Evolutionary conservation across 2,329 filamentous ascomycete genomes (phyloP).

Genomic region (Aureobasidium leucospermi): DNA sequence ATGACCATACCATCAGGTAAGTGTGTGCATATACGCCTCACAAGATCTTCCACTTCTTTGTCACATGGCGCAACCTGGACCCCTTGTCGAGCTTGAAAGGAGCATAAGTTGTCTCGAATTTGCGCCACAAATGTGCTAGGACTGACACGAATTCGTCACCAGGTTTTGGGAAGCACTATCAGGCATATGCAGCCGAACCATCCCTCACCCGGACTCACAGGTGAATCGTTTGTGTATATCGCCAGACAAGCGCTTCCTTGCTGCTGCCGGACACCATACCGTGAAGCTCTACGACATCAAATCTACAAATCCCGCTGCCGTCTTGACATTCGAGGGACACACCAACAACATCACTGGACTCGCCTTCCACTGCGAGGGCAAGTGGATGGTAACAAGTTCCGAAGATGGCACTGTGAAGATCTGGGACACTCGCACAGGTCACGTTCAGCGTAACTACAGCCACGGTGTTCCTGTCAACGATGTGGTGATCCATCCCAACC

Average conservation of each 20-base stretch:
- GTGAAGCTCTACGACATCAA: slow-evolving; percentile 99
- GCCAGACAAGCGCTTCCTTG: slow-evolving; percentile 92
- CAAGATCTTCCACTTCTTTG: slow-evolving; percentile 3
- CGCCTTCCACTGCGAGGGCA: slow-evolving; percentile 96
- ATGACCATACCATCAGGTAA: slow-evolving; percentile 69
- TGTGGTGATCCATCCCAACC: slow-evolving; percentile 98
- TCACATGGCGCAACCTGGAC: slow-evolving; percentile 1
- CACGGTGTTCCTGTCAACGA: slow-evolving; percentile 89
- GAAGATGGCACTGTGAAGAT: slow-evolving; percentile 97
- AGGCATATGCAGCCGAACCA: slow-evolving; percentile 94
- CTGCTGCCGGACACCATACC: slow-evolving; percentile 70
- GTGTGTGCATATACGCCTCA: slow-evolving; percentile 17
- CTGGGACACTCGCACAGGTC: slow-evolving; percentile 83
- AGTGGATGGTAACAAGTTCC: slow-evolving; percentile 98
- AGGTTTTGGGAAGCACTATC: slow-evolving; percentile 98
- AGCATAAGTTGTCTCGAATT: not conserved
- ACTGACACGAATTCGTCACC: slow-evolving; percentile 13
- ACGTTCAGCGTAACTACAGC: slow-evolving; percentile 84
- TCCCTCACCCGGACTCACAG: slow-evolving; percentile 95
- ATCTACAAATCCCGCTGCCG: slow-evolving; percentile 88
- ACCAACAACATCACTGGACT: slow-evolving; percentile 94
- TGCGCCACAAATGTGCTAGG: not conserved
- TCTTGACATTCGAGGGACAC: slow-evolving; percentile 92
- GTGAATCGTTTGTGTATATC: slow-evolving; percentile 98
- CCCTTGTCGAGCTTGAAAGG: not conserved